A percentile compares a stretch with the other conserved stretches of the same genome.
Conservation (phyloP, 331 rosid genomes). For the Arachis monticola region DNA sequence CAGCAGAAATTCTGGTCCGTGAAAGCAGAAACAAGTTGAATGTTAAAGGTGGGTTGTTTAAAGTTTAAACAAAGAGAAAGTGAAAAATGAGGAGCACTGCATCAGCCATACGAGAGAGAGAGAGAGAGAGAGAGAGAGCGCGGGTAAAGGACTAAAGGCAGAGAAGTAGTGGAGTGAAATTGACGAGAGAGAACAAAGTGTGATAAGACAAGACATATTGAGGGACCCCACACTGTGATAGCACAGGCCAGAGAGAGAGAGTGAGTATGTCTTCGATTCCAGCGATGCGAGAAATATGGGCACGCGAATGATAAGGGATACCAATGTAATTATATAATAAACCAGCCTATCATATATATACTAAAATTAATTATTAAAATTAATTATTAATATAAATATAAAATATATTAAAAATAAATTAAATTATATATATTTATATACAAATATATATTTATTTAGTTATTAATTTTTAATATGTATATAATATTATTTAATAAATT, state of each 20-base stretch:
- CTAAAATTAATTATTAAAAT: too few relatives aligned
- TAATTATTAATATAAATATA: too few relatives aligned
- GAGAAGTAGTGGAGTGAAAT: constrained; percentile 23
- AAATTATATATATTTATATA: too few relatives aligned
- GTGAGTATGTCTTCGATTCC: constrained; percentile 35
- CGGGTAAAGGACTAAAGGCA: constrained; percentile 39
- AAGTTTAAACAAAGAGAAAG: constrained; percentile 24
- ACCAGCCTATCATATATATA: too few relatives aligned
- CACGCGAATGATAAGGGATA: constrained; percentile 67
- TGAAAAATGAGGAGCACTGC: constrained; percentile 27
- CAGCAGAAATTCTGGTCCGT: constrained; percentile 28
- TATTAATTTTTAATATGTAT: too few relatives aligned
- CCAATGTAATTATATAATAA: background rate
- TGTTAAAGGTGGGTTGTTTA: background rate
- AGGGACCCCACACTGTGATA: constrained; percentile 42
- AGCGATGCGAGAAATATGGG: constrained; percentile 65
- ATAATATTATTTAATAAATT: too few relatives aligned
- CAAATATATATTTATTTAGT: too few relatives aligned
- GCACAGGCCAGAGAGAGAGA: constrained; percentile 16
- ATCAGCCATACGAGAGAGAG: background rate
- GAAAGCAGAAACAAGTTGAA: constrained; percentile 20
- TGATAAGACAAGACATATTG: constrained; percentile 50
- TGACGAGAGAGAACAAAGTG: constrained; percentile 48
- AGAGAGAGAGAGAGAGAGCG: constrained; percentile 26
- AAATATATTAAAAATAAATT: too few relatives aligned